Conservation (phyloP, 352 stramenopile genomes). For the Globisporangium spinosum region DNA sequence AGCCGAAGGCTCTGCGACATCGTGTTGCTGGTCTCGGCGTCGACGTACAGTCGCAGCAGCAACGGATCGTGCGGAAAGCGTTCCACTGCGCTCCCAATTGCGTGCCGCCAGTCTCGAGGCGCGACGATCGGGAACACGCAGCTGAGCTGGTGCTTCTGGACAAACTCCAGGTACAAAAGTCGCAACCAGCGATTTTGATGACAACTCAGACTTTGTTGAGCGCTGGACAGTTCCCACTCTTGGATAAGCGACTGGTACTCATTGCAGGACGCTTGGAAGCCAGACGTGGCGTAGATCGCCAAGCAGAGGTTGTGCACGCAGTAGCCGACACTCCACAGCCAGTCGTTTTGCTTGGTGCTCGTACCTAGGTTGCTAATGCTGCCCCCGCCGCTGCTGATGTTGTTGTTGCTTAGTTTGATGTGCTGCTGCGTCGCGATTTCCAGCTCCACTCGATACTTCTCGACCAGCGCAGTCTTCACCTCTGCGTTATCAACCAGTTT, state of each 20-base stretch:
- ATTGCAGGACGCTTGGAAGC: constrained; percentile 45
- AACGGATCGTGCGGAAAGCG: constrained; percentile 41
- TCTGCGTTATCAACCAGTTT: constrained; percentile 14
- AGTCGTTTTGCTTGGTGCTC: not conserved
- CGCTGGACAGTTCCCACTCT: not conserved
- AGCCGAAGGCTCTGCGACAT: constrained; percentile 68
- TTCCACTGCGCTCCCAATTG: constrained; percentile 34
- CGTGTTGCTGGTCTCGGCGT: constrained; percentile 64
- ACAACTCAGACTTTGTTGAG: constrained; percentile 15
- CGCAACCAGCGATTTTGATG: constrained; percentile 29
- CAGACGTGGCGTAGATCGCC: constrained; percentile 43
- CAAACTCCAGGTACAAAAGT: constrained; percentile 48
- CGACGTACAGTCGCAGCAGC: constrained; percentile 67
- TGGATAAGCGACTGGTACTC: constrained; percentile 35
- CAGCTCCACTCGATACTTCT: constrained; percentile 47
- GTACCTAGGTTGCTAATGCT: not conserved
- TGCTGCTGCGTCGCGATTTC: constrained; percentile 32
- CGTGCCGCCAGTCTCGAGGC: constrained; percentile 50
- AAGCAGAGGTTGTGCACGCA: constrained; percentile 66
- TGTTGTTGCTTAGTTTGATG: not conserved
- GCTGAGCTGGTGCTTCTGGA: constrained; percentile 49
- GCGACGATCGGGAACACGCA: constrained; percentile 32
- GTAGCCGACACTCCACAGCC: constrained; percentile 26
- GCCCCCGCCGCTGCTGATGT: not conserved
- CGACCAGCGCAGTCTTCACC: constrained; percentile 23